Evolutionary conservation across 176 grass and related monocot species (phyloP), one percentile per base, ranked within the genome.

Genomic region (Juncus effusus): DNA sequence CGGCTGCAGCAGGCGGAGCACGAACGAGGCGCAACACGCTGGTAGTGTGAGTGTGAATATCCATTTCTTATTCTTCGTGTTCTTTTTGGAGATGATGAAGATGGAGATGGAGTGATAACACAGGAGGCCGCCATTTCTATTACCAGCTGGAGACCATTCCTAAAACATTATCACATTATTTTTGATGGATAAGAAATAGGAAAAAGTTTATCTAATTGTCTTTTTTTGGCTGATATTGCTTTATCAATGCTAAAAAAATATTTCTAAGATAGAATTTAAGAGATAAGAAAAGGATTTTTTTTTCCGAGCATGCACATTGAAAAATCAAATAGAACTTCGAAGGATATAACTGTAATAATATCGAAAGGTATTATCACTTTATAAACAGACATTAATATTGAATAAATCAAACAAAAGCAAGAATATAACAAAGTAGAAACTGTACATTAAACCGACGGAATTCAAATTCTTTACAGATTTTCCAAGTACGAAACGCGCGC

Each of bases 401-500:
- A 28, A 28, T 28, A 28, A 28, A 28, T 1, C 19, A 28, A 47
- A 47, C 44, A 47, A 72, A 72, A 60, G 52, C 36, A 58, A 70
- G 41, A 28, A 10, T 1, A 5, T 5, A 72, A 44, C 12, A 72
- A 39, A 58, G 54, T 72, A 13, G 38, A 60, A 47, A 72, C 69
- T 72, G 54, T 72, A 72, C 54, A 72, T 47, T 72, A 58, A 60
- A 58, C 54, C 13, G 54, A 45, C 9, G 9, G 6, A 47, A 47
- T 47, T 6, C 4, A 47, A 47, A 58, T 56, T 72, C 53, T 72
- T 72, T 72, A 72, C 69, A 60, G 42, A 72, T 42, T 72, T 44
- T 52, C 15, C 35, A 59, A 42, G 58, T 60, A 47, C 10, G 40
- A 47, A 38, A 53, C 58, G 8, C 54, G 41, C 35, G 41, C 28